Evolutionary conservation across 371 early-diverging fungal genomes (phyloP).

Genomic region (Rhizopus stolonifer): DNA sequence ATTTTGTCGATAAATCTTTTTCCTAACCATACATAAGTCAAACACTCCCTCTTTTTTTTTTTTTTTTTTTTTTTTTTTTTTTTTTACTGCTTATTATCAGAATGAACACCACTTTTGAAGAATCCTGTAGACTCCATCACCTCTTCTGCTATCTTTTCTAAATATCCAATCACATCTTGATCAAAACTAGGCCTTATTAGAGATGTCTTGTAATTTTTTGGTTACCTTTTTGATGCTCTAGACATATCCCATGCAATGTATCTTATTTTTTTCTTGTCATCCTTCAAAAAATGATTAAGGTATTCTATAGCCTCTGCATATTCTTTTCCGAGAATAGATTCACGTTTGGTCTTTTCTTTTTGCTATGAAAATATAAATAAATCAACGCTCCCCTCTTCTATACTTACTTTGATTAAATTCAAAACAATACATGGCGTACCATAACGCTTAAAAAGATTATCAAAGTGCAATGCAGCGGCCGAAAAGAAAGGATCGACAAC

Average conservation of each 20-base stretch:
- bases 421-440: slow-evolving; percentile 87
- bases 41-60: neutral
- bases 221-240: slow-evolving; percentile 88
- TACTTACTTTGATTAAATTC: slow-evolving; percentile 81
- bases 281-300: slow-evolving; percentile 85
- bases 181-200: slow-evolving; percentile 52
- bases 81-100: slow-evolving; percentile 36
- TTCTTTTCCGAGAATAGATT: slow-evolving; percentile 84
- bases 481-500: slow-evolving; percentile 91
- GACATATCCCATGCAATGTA: slow-evolving; percentile 99
- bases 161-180: slow-evolving; percentile 86
- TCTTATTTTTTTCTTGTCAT: slow-evolving; percentile 75
- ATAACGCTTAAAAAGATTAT: slow-evolving; percentile 86
- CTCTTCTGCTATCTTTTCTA: slow-evolving; percentile 89
- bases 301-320: slow-evolving; percentile 80
- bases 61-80: slow-evolving; percentile 6
- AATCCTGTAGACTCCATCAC: slow-evolving; percentile 85
- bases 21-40: slow-evolving; percentile 3
- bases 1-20: slow-evolving; percentile 54
- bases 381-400: neutral
- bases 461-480: slow-evolving; percentile 90
- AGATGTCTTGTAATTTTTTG: too few species aligned
- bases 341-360: slow-evolving; percentile 70
- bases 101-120: slow-evolving; percentile 88
- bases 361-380: slow-evolving; percentile 10